A percentile compares a stretch with the other conserved stretches of the same genome.
These are phyloP conservation scores for Salix dunnii DNA, from an alignment of 345 rosid genomes.

Conservation along the genomic window DNA sequence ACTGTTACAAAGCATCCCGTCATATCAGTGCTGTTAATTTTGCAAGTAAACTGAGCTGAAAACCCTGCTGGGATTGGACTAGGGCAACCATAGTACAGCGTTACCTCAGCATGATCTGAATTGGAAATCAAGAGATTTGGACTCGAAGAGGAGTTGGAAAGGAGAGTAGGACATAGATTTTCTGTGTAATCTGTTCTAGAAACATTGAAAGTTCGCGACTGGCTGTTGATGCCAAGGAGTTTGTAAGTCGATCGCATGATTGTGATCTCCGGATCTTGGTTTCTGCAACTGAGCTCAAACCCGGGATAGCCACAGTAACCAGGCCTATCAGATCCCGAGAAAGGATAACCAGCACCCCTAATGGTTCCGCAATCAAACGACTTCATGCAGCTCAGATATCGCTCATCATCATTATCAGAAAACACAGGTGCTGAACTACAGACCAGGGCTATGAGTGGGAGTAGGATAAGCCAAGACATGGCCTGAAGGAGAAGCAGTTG, in stretches of 20 bases:
- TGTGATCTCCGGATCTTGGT: not conserved
- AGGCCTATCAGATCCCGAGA: not conserved
- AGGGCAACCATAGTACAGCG: constrained; percentile 1
- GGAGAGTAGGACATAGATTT: constrained; percentile 15
- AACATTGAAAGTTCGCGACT: constrained; percentile 1
- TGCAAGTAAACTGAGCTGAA: not conserved
- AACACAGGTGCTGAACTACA: not conserved
- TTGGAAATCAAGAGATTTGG: not conserved
- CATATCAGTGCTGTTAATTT: no score
- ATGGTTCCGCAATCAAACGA: no score
- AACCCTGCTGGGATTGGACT: not conserved
- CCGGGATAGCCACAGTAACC: constrained; percentile 35
- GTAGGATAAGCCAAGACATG: not conserved
- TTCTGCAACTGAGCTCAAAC: constrained; percentile 18
- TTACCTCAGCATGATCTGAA: not conserved
- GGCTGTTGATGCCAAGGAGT: constrained; percentile 12
- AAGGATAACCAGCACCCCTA: no score
- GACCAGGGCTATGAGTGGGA: not conserved
- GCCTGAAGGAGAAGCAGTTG: not conserved
- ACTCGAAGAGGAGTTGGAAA: not conserved
- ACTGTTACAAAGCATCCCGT: constrained; percentile 7
- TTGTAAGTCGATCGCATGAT: not conserved
- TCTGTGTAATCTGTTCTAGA: constrained; percentile 26
- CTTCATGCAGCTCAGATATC: no score
- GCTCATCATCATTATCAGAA: constrained; percentile 10